A percentile compares a stretch with the other conserved stretches of the same genome.
These are phyloP conservation scores for Podaxis rugospora DNA, from an alignment of 768 basidiomycete species.

Conservation along the genomic window DNA sequence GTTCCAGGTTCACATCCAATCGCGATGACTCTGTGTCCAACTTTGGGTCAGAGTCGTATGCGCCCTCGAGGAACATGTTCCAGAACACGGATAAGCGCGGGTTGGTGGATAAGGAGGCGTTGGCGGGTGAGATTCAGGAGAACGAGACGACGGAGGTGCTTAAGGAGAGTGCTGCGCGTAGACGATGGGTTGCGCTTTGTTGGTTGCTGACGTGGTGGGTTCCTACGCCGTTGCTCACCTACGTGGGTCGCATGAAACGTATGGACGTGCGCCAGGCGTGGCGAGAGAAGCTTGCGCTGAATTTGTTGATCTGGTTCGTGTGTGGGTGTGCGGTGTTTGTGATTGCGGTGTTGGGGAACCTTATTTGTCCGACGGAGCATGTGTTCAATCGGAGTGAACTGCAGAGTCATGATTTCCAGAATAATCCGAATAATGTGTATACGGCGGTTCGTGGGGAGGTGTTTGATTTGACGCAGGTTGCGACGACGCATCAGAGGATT, in stretches of 20 bases:
- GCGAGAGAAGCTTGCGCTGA: conserved; percentile 94
- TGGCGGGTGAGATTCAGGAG: conserved; percentile 83
- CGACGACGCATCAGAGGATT: conserved; percentile 59
- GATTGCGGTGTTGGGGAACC: conserved; percentile 77
- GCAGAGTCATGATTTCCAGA: conserved; percentile 56
- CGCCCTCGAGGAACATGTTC: conserved; percentile 96
- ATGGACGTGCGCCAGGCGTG: conserved; percentile 92
- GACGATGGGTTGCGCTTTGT: conserved; percentile 84
- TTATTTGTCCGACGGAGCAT: conserved; percentile 95
- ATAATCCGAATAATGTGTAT: conserved; percentile 71
- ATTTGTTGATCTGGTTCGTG: conserved; percentile 93
- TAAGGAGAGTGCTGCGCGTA: conserved; percentile 74
- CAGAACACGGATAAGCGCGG: conserved; percentile 73
- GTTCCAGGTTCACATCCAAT: conserved; percentile 72
- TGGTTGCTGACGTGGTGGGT: conserved; percentile 93
- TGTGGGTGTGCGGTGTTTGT: conserved; percentile 90
- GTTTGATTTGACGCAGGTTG: conserved; percentile 76
- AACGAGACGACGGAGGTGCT: conserved; percentile 86
- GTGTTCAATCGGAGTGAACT: conserved; percentile 83
- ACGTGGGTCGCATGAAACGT: conserved; percentile 90
- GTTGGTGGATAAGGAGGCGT: conserved; percentile 72
- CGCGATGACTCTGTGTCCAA: conserved; percentile 77
- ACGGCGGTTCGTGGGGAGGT: conserved; percentile 90
- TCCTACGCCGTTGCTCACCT: conserved; percentile 64
- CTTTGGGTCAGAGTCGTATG: conserved; percentile 90